Conservation (phyloP, 2,329 filamentous ascomycete species). For the Phoma herbarum region DNA sequence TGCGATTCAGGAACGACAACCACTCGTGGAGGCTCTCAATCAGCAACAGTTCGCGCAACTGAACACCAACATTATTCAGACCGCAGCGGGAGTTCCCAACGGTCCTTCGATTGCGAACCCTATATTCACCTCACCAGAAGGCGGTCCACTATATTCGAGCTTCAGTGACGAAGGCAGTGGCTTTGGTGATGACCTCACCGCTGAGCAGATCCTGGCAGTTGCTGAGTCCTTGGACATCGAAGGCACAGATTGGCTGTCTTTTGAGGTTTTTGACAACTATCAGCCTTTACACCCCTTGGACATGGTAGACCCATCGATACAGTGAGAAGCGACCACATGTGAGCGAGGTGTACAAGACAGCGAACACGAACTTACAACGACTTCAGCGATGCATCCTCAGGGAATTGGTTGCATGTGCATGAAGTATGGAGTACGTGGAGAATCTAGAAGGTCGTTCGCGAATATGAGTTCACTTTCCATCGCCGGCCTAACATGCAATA, state of each 20-base stretch:
- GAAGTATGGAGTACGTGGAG: background rate
- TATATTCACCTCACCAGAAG: slow-evolving; percentile 20
- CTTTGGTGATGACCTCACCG: slow-evolving; percentile 53
- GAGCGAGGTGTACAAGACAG: background rate
- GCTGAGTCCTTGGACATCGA: slow-evolving; percentile 58
- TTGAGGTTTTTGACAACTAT: slow-evolving; percentile 56
- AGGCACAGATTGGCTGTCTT: slow-evolving; percentile 59
- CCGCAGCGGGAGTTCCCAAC: slow-evolving; percentile 11
- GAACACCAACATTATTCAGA: slow-evolving; percentile 7
- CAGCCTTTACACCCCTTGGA: slow-evolving; percentile 24
- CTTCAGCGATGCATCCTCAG: background rate
- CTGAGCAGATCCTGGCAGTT: slow-evolving; percentile 59
- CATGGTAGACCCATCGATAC: slow-evolving; percentile 26
- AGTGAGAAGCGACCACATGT: background rate
- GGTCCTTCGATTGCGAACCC: slow-evolving; percentile 19
- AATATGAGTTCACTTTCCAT: background rate
- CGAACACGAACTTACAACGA: background rate
- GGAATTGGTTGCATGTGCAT: background rate
- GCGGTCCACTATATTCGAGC: slow-evolving; percentile 26
- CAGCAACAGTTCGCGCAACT: slow-evolving; percentile 13
- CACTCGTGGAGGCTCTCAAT: slow-evolving; percentile 13
- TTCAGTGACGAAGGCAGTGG: slow-evolving; percentile 38
- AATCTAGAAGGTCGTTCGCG: background rate
- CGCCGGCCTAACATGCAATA: background rate
- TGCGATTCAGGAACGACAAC: slow-evolving; percentile 19